A percentile compares a stretch with the other conserved stretches of the same genome.
phyloP scores from a whole-genome alignment of 1,284 basidiomycete genomes.

The Ustilago vetiveriae region DNA sequence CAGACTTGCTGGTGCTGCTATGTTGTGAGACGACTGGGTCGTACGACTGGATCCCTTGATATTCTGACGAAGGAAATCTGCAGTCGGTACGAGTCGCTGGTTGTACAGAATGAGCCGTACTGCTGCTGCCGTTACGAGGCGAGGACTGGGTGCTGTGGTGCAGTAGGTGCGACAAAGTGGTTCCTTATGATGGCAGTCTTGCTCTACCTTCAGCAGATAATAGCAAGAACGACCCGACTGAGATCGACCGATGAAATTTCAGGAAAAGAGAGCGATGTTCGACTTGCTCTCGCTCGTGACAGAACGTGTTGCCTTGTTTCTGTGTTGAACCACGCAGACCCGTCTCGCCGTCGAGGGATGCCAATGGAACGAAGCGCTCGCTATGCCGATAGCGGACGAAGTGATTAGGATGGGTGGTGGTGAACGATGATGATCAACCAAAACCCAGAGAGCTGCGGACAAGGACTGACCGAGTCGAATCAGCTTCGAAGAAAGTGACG shows the following conservation, averaged over 20 bases:
- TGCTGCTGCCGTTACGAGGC: conserved; percentile 11
- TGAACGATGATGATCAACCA: not conserved
- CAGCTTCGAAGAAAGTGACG: conserved; percentile 10
- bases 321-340: no score
- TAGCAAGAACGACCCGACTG: not conserved
- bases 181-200: not conserved
- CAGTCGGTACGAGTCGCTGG: conserved; percentile 14
- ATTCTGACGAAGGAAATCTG: conserved; percentile 29
- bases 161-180: conserved; percentile 28
- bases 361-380: no score
- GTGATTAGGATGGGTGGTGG: no score
- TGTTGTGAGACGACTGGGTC: not conserved
- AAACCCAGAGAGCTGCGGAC: conserved; percentile 13
- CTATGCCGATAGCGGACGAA: not conserved
- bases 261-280: no score
- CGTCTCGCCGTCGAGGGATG: no score
- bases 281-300: no score
- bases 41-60: conserved; percentile 2
- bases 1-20: conserved; percentile 1
- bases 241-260: no score
- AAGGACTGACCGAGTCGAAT: conserved; percentile 12
- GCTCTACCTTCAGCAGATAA: not conserved
- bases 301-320: no score
- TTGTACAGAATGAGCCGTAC: conserved; percentile 1
- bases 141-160: conserved; percentile 6